A percentile compares a stretch with the other conserved stretches of the same genome.
phyloP scores from a whole-genome alignment of 164 flowering plant genomes.

The Berberis thunbergii region DNA sequence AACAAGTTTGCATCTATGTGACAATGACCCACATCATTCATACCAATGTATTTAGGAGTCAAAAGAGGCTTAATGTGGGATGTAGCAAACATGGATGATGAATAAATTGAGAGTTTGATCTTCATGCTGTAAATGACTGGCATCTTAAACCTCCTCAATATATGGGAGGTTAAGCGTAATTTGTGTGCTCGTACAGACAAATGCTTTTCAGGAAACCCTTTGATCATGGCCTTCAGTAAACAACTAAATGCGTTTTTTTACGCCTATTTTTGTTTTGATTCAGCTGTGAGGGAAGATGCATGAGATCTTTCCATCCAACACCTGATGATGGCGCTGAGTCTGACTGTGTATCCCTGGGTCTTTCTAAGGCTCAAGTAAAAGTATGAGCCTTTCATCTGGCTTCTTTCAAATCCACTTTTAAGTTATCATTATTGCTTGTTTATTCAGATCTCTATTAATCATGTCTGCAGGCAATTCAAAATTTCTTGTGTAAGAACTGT shows the following conservation, averaged over 20 bases:
- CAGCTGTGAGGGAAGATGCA: slow-evolving; percentile 85
- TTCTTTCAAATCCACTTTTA: not conserved
- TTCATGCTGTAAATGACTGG: no score
- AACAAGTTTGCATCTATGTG: no score
- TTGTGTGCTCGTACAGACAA: no score
- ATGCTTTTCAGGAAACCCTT: no score
- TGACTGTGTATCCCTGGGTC: slow-evolving; percentile 50
- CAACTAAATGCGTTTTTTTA: not conserved
- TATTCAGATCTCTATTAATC: not conserved
- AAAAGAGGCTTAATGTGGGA: no score
- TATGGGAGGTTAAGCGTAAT: no score
- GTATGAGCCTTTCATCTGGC: slow-evolving; percentile 22
- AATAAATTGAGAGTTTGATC: no score
- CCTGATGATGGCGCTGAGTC: slow-evolving; percentile 42
- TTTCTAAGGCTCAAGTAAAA: slow-evolving; percentile 34
- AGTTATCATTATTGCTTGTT: not conserved
- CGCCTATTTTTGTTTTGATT: slow-evolving; percentile 1
- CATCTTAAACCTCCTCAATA: no score
- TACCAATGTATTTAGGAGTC: no score
- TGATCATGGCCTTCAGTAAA: no score
- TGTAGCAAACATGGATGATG: no score
- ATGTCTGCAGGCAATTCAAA: slow-evolving; percentile 38
- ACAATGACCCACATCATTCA: no score
- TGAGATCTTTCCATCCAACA: slow-evolving; percentile 84
- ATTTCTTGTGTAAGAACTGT: slow-evolving; percentile 64